phyloP scores from a whole-genome alignment of 768 basidiomycete species.

The Naganishia kalamii region DNA sequence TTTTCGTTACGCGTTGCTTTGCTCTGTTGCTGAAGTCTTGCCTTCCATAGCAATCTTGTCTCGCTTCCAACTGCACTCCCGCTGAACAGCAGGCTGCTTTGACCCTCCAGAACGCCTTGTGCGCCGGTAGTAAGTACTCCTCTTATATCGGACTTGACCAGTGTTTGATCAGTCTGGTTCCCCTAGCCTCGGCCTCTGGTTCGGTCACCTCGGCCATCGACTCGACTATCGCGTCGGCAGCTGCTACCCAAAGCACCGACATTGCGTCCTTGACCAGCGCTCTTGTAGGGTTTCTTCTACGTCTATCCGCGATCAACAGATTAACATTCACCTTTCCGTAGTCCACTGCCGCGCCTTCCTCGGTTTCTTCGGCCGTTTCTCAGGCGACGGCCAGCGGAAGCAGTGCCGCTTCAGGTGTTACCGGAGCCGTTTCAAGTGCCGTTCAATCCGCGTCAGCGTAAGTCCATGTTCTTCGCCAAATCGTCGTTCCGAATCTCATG shows the following conservation, averaged over 20 bases:
- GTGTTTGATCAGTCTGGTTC: background rate
- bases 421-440: conserved; percentile 4
- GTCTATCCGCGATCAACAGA: conserved; percentile 6
- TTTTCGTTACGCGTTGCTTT: background rate
- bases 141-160: background rate
- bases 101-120: conserved; percentile 35
- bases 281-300: conserved; percentile 3
- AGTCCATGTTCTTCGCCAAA: no score
- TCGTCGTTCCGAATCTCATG: no score
- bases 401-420: background rate
- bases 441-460: background rate
- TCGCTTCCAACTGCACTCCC: conserved; percentile 32
- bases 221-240: background rate
- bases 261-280: conserved; percentile 27
- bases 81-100: conserved; percentile 33
- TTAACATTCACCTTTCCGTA: background rate
- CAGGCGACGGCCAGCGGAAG: background rate
- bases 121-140: conserved; percentile 19
- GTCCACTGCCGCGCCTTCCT: background rate
- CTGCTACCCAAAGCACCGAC: conserved; percentile 18
- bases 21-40: background rate
- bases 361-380: background rate
- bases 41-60: conserved; percentile 1
- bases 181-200: conserved; percentile 25
- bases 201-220: background rate